Evolutionary conservation across 768 basidiomycete species (phyloP), one percentile per base, ranked within the genome.

Genomic region (Punctularia strigosozonata): DNA sequence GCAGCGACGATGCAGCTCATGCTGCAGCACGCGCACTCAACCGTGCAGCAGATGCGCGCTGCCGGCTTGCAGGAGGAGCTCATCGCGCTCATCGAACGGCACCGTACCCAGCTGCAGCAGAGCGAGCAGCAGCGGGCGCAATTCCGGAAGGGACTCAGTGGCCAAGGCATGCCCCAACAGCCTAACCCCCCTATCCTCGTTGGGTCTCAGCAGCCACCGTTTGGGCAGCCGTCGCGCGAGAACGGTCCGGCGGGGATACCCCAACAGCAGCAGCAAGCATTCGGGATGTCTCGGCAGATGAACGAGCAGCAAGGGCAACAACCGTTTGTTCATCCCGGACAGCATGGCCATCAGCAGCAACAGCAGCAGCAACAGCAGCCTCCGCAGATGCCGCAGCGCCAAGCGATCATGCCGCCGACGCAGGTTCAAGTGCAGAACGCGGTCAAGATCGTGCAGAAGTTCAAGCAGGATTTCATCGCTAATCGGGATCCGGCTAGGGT

Each of bases 51-150:
- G 31, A 66, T 86, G 42, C 73, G 72, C 8, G 58, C 58, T 12
- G 66, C 62, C 28, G 65, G 65, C 12, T 54, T 80, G 6, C 57
- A 62, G 4, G 73, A 75, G 17, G 45, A 61, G 34, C 54, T 73
- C 39, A 76, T 86, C 34, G 42, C 56, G 23, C 63, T 73, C 41
- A 71, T 84, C 25, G 82, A 85, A 47, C 46, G 47, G 3, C 52
- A 79, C 47, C 73, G 81, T 28, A 1, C 47, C 4, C 45, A 40
- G 40, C 61, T 60, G 8, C 50, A 46, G 46, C 31, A 36, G 15
- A 46, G 51, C 30, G 39, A 20, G 5, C 55, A 53, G 39, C 39
- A 40, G 17, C 35, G 42, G 13, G 20, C 38, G 21, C 35, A 43
- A 18, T 38, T 34, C 19, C 33, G 33, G 41, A 15, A 31, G 26